A percentile compares a stretch with the other conserved stretches of the same genome.
phyloP scores from a whole-genome alignment of 495 filamentous ascomycete genomes.

The Gamarada debralockiae region DNA sequence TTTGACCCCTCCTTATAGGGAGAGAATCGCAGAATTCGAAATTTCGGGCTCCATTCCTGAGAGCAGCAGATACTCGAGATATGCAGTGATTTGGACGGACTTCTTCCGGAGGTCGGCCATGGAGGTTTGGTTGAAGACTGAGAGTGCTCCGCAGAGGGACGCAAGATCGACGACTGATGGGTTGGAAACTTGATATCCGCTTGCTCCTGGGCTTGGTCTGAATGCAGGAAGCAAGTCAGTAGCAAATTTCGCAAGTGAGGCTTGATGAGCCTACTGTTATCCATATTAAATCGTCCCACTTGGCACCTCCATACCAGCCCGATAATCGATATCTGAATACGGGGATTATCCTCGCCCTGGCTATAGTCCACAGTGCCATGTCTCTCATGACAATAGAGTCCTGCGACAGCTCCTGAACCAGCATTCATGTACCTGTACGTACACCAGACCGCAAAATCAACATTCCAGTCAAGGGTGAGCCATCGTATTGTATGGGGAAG shows the following conservation, averaged over 20 bases:
- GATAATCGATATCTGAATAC: conserved; percentile 42
- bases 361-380: conserved; percentile 53
- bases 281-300: conserved; percentile 72
- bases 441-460: conserved; percentile 95
- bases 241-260: too few species aligned
- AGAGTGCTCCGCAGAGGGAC: conserved; percentile 70
- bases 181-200: conserved; percentile 67
- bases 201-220: conserved; percentile 65
- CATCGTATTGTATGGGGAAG: too few species aligned
- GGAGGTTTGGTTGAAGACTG: conserved; percentile 70
- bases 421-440: conserved; percentile 96
- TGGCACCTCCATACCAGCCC: conserved; percentile 90
- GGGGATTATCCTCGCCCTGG: conserved; percentile 20
- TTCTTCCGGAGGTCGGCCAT: conserved; percentile 70
- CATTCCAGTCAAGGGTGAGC: conserved; percentile 92
- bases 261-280: conserved; percentile 52
- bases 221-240: conserved; percentile 53
- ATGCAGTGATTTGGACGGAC: conserved; percentile 70
- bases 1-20: too few species aligned
- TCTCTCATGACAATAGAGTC: conserved; percentile 81
- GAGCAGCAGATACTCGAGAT: conserved; percentile 70
- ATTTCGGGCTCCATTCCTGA: conserved; percentile 30
- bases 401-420: conserved; percentile 86
- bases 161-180: conserved; percentile 63
- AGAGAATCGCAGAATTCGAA: too few species aligned